Base-by-base conservation (phyloP, 345 rosid genomes). In the Heritiera littoralis region DNA sequence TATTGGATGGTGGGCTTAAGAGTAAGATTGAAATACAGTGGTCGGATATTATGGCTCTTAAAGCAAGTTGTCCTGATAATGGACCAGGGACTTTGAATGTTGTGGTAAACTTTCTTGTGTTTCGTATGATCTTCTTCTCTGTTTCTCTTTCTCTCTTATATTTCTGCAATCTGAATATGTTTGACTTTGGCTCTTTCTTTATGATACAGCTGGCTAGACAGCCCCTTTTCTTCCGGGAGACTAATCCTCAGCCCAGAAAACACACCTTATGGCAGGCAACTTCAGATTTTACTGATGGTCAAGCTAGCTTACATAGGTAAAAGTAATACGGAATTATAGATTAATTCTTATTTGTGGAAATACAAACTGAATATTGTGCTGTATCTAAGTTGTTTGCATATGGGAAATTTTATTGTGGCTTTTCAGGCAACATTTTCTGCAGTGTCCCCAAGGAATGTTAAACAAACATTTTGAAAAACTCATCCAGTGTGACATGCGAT, bases 261-360 rank as follows among this genome's bases (percentile, higher is more conserved):
- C 99, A 97, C 83, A 97, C 99, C 52, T 86, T 97, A 87, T 97
- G 98, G 99, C 98, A 97, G 87, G 92, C 99, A 17, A 91, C 99
- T 1, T 88, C 98, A 41, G 99, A 97, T 92, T 97, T 97, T 83
- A 97, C 99, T 11, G 89, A 94, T 84, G 99, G 98, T 17, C 98
- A 94, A 81, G 99, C 99, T 30, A 94, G 97, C 88, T 71, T 83
- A 75, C 87, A 91, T 84, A 90, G 91, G 99, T 97, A 82, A 73
- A 46, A 43, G 48, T 77, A 52, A 10, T 38, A 11, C 54, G 12
- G 17, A 2, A 65, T 15, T 32, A 35, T 35, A 3, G 38, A 35
- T 35, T 35, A 7, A 17, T 72, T 52, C 65, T 40, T 38, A 0
- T 35, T 17, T 55, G 17, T 55, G 10, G 63, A 35, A 54, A 52